These are phyloP conservation scores for Tylopilus cervinicoccineus DNA, from an alignment of 768 basidiomycete species.

Conservation along the genomic window DNA sequence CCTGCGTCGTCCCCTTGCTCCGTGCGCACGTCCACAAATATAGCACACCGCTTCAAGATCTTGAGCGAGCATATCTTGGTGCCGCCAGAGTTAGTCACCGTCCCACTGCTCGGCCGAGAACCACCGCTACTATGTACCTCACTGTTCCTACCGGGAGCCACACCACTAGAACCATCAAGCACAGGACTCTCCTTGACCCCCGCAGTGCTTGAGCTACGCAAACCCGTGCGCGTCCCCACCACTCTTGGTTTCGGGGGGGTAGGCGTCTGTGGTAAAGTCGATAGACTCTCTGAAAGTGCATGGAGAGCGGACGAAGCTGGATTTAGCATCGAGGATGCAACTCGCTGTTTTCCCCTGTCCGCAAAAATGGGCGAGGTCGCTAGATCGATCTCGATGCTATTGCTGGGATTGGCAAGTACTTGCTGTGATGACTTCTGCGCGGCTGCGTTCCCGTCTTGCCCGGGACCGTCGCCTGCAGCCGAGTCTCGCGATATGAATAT, in stretches of 20 bases:
- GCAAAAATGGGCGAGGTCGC: constrained; percentile 12
- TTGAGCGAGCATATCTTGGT: constrained; percentile 37
- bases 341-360: constrained; percentile 24
- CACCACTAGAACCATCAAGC: constrained; percentile 33
- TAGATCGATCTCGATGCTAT: constrained; percentile 10
- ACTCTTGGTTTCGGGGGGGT: constrained; percentile 28
- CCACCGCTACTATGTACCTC: constrained; percentile 20
- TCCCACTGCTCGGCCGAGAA: constrained; percentile 11
- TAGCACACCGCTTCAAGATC: constrained; percentile 66
- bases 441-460: not conserved
- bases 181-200: constrained; percentile 22
- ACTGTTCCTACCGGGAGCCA: constrained; percentile 19
- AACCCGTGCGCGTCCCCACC: constrained; percentile 49
- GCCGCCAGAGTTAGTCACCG: constrained; percentile 22
- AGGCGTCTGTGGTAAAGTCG: constrained; percentile 41
- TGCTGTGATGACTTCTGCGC: constrained; percentile 14
- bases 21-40: constrained; percentile 81
- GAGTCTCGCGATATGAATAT: constrained; percentile 15
- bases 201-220: constrained; percentile 37
- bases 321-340: constrained; percentile 20
- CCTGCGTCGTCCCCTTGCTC: constrained; percentile 79
- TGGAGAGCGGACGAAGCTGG: constrained; percentile 44
- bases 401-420: constrained; percentile 1
- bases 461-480: constrained; percentile 1
- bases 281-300: constrained; percentile 59